Evolutionary conservation across 2,329 filamentous ascomycete genomes (phyloP).

Genomic region (Colletotrichum falcatum): DNA sequence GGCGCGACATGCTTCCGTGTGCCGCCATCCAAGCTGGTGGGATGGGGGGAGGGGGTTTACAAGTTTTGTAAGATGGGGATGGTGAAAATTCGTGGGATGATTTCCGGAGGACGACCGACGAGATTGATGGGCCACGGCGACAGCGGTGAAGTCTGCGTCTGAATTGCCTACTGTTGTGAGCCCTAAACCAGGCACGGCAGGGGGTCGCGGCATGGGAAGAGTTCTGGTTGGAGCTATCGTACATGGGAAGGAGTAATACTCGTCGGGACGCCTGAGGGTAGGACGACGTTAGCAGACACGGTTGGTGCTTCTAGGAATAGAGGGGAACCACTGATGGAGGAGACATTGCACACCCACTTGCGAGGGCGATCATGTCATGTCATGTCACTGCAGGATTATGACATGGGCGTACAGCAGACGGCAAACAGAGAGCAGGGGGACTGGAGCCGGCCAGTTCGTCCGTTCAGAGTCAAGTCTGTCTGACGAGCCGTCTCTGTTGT

Average conservation of each 20-base stretch:
- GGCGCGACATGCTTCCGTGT: constrained; percentile 23
- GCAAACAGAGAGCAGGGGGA: constrained; percentile 1
- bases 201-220: background rate
- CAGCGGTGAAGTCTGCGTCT: background rate
- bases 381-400: constrained; percentile 27
- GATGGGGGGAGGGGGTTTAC: too few relatives aligned
- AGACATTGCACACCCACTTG: constrained; percentile 15
- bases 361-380: constrained; percentile 2
- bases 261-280: background rate
- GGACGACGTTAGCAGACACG: background rate
- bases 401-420: background rate
- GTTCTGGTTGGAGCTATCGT: background rate
- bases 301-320: too few relatives aligned
- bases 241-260: background rate
- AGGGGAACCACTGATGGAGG: background rate
- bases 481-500: background rate
- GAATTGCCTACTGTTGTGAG: background rate
- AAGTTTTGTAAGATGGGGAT: constrained; percentile 18
- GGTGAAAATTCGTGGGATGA: constrained; percentile 25
- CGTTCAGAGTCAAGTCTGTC: constrained; percentile 16
- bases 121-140: constrained; percentile 5
- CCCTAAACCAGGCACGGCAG: constrained; percentile 6
- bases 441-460: constrained; percentile 7
- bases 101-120: constrained; percentile 7
- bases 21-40: constrained; percentile 32